Conservation (phyloP, 1,284 basidiomycete species). For the Malassezia japonica region DNA sequence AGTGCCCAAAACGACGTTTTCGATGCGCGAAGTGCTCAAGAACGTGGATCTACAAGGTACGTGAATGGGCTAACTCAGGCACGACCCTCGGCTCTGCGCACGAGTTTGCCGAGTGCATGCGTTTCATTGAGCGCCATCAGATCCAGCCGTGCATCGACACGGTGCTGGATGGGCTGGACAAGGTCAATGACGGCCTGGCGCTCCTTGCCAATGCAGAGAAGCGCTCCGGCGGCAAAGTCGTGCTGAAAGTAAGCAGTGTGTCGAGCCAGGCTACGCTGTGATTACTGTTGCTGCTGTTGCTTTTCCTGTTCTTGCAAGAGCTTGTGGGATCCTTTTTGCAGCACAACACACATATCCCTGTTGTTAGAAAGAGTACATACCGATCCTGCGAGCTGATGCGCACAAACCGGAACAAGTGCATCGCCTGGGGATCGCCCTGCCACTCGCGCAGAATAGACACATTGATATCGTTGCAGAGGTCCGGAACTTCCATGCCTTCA, state of each 20-base stretch:
- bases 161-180: conserved; percentile 61
- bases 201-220: conserved; percentile 35
- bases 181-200: conserved; percentile 63
- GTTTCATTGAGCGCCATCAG: conserved; percentile 60
- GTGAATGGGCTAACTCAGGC: conserved; percentile 34
- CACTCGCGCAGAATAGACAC: conserved; percentile 39
- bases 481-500: conserved; percentile 40
- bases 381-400: conserved; percentile 34
- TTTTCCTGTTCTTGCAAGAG: conserved; percentile 12
- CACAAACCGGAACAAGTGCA: conserved; percentile 39
- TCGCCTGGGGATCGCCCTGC: conserved; percentile 41
- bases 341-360: conserved; percentile 28
- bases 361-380: conserved; percentile 11
- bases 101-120: conserved; percentile 64
- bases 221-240: conserved; percentile 39
- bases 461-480: conserved; percentile 33
- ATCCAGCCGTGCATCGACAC: conserved; percentile 67
- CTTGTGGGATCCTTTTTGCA: conserved; percentile 32
- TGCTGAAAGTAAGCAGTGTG: conserved; percentile 21
- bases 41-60: conserved; percentile 66
- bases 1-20: conserved; percentile 56
- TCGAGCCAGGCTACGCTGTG: conserved; percentile 20
- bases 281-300: background rate
- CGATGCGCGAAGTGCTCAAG: conserved; percentile 69
- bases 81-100: conserved; percentile 72